Evolutionary conservation across 106 monocot genomes (phyloP).

Genomic region (Dendrobium nobile): DNA sequence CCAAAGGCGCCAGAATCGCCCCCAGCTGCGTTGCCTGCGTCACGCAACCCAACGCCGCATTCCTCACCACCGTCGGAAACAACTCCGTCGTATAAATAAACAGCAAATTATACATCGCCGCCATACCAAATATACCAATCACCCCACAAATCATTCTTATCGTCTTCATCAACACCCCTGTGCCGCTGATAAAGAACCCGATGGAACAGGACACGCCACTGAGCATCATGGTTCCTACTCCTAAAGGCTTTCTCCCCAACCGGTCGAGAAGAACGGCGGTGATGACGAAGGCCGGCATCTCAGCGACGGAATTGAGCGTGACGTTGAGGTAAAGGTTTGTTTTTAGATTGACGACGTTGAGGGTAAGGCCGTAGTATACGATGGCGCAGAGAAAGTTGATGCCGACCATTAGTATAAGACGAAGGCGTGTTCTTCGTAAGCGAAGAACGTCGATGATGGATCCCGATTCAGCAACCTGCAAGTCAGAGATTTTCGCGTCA

Average conservation of each 20-base stretch:
- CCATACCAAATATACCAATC: conserved; percentile 77
- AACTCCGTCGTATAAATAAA: conserved; percentile 70
- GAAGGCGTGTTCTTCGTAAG: conserved; percentile 37
- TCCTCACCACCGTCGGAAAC: conserved; percentile 79
- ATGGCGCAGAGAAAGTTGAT: conserved; percentile 64
- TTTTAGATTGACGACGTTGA: conserved; percentile 85
- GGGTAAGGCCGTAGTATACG: conserved; percentile 84
- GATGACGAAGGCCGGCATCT: conserved; percentile 66
- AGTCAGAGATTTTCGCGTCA: too few species aligned
- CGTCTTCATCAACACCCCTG: conserved; percentile 14
- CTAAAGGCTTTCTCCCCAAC: conserved; percentile 57
- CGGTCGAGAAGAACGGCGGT: conserved; percentile 44
- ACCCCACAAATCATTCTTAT: conserved; percentile 55
- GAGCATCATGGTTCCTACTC: conserved; percentile 56
- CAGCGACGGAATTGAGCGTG: conserved; percentile 51
- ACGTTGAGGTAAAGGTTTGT: conserved; percentile 76
- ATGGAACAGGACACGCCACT: conserved; percentile 51
- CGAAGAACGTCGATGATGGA: conserved; percentile 54
- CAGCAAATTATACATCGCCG: conserved; percentile 71
- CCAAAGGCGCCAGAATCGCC: conserved; percentile 61
- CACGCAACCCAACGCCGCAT: conserved; percentile 53
- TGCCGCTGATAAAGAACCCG: conserved; percentile 23
- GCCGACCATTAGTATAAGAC: conserved; percentile 41
- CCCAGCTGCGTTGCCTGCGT: conserved; percentile 63
- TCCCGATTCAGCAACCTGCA: conserved; percentile 13